Conservation (phyloP, 139 green algal genomes). For the Micromonas pusilla region DNA sequence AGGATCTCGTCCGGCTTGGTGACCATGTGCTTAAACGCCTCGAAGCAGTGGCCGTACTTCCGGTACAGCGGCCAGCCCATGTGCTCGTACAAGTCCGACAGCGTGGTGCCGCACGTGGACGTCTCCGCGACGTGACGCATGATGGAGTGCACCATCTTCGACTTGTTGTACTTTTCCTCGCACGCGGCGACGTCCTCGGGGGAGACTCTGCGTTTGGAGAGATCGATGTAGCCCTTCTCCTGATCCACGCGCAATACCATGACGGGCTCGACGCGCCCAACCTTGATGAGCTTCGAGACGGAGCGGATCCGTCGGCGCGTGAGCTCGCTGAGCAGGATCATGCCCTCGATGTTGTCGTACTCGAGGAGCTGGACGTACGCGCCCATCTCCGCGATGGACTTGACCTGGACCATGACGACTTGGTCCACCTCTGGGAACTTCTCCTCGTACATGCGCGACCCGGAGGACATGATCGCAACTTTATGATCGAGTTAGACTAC, state of each 20-base stretch:
- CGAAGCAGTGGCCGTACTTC: constrained; percentile 89
- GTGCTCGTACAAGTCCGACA: constrained; percentile 74
- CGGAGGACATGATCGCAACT: too few species aligned
- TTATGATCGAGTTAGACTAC: too few species aligned
- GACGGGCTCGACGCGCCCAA: constrained; percentile 93
- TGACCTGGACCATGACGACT: constrained; percentile 91
- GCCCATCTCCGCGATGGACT: constrained; percentile 91
- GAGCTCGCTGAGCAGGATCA: constrained; percentile 98
- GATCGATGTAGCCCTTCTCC: constrained; percentile 99
- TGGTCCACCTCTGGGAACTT: constrained; percentile 96
- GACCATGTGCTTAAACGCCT: constrained; percentile 70
- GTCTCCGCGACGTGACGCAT: constrained; percentile 96
- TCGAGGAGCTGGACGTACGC: constrained; percentile 95
- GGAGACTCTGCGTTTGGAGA: constrained; percentile 93
- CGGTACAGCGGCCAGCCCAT: constrained; percentile 94
- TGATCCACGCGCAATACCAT: constrained; percentile 99
- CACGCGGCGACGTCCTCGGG: constrained; percentile 83
- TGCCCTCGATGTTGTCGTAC: constrained; percentile 87
- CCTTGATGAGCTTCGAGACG: constrained; percentile 99
- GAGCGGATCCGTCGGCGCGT: constrained; percentile 94
- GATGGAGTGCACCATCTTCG: constrained; percentile 96
- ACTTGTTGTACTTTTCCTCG: constrained; percentile 93
- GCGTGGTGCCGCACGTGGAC: not conserved
- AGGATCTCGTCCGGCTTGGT: constrained; percentile 62
- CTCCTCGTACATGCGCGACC: constrained; percentile 89